phyloP scores from a whole-genome alignment of 306 rosid species.

The Quercus bicolor region DNA sequence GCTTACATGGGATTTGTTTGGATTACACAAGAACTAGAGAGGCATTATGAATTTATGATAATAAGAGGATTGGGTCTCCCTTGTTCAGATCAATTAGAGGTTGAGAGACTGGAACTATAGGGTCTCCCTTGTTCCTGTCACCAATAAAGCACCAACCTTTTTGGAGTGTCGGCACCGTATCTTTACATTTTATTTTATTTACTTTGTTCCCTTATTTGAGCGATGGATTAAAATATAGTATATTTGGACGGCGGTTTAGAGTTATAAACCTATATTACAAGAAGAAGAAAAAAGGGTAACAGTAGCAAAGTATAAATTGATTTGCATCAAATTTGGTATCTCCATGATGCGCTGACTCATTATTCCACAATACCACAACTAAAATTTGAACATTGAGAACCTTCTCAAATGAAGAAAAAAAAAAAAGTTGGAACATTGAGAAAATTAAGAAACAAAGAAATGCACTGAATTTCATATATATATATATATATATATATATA shows the following conservation, averaged over 20 bases:
- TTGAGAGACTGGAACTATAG: constrained; percentile 19
- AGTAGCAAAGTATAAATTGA: too few relatives aligned
- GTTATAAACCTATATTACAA: too few relatives aligned
- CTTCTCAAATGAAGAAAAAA: too few relatives aligned
- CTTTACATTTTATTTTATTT: constrained; percentile 14
- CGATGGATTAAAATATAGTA: constrained; percentile 1
- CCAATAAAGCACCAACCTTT: background rate
- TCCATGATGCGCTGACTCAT: constrained; percentile 10
- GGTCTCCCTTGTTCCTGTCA: constrained; percentile 19
- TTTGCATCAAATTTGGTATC: background rate
- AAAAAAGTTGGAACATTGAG: too few relatives aligned
- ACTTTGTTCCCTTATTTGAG: constrained; percentile 3
- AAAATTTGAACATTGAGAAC: too few relatives aligned
- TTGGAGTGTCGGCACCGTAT: constrained; percentile 47
- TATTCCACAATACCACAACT: background rate
- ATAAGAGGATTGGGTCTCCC: background rate
- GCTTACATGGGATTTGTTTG: constrained; percentile 30
- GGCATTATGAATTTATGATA: too few relatives aligned
- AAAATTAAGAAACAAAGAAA: too few relatives aligned
- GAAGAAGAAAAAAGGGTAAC: too few relatives aligned
- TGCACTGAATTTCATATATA: too few relatives aligned
- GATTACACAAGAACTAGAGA: constrained; percentile 5
- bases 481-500: too few relatives aligned
- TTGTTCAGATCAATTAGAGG: too few relatives aligned
- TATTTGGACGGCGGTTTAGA: too few relatives aligned